phyloP scores from a whole-genome alignment of 306 rosid species.

The Trichosanthes truncata region DNA sequence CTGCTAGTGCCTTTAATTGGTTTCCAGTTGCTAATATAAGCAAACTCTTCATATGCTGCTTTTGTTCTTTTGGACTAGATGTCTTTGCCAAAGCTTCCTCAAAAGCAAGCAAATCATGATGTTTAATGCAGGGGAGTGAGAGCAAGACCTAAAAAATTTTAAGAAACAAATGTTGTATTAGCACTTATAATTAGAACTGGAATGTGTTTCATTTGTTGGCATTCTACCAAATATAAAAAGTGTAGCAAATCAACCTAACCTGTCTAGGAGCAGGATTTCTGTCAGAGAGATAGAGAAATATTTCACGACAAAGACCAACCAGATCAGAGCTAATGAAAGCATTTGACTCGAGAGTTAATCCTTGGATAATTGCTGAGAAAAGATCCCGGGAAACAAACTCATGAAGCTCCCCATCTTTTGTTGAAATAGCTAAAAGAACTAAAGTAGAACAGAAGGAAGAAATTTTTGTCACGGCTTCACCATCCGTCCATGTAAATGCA shows the following conservation, averaged over 20 bases:
- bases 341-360: slow-evolving; percentile 86
- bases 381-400: slow-evolving; percentile 79
- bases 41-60: slow-evolving; percentile 79
- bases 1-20: slow-evolving; percentile 81
- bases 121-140: slow-evolving; percentile 67
- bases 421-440: slow-evolving; percentile 46
- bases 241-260: slow-evolving; percentile 38
- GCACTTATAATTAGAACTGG: not conserved
- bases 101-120: slow-evolving; percentile 70
- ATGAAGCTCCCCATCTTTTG: slow-evolving; percentile 54
- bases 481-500: slow-evolving; percentile 82
- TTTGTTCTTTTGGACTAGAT: slow-evolving; percentile 87
- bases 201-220: not conserved
- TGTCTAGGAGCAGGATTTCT: slow-evolving; percentile 87
- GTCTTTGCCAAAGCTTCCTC: slow-evolving; percentile 90
- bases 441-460: slow-evolving; percentile 57
- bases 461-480: slow-evolving; percentile 73
- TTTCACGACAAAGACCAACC: slow-evolving; percentile 82
- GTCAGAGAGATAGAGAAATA: slow-evolving; percentile 66
- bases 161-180: not conserved
- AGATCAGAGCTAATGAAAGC: slow-evolving; percentile 84
- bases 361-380: slow-evolving; percentile 70
- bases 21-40: slow-evolving; percentile 77
- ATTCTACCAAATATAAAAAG: slow-evolving; percentile 1
- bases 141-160: slow-evolving; percentile 44